Percentiles rank a stretch among this genome's conserved stretches.
phyloP scores from a whole-genome alignment of 73 alveolate genomes.

The Tetrahymena elliotti region DNA sequence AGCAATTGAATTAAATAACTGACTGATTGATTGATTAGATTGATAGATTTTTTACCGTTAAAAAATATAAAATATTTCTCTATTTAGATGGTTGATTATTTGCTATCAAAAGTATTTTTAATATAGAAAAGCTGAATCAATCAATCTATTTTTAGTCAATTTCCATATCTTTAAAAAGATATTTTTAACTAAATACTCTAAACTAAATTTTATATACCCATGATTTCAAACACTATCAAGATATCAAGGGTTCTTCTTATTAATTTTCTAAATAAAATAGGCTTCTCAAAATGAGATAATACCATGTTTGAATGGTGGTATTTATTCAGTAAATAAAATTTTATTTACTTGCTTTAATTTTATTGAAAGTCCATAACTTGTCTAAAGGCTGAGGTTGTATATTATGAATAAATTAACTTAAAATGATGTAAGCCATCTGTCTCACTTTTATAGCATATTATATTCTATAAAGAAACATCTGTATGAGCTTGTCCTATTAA shows the following conservation, averaged over 20 bases:
- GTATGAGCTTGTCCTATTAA: neutral
- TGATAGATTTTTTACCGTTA: too few species aligned
- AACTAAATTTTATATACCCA: neutral
- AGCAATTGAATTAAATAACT: too few species aligned
- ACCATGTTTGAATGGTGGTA: too few species aligned
- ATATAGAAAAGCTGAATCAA: too few species aligned
- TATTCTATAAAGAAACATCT: neutral
- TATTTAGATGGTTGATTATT: neutral
- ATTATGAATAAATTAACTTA: neutral
- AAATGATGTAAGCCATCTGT: neutral
- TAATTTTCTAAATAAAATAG: too few species aligned
- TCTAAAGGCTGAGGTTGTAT: neutral
- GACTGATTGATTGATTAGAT: too few species aligned
- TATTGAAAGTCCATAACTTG: neutral
- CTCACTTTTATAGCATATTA: neutral
- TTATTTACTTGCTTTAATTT: neutral
- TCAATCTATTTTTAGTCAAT: neutral
- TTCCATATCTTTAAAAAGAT: neutral
- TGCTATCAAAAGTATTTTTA: neutral
- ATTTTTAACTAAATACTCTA: too few species aligned
- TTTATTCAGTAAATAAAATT: neutral
- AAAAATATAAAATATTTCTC: neutral
- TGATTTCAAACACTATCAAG: too few species aligned
- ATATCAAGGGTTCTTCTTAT: too few species aligned
- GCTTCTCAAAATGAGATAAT: too few species aligned